Percentiles rank a stretch among this genome's conserved stretches.
phyloP scores from a whole-genome alignment of 257 asterid species.

The Solanum lycopersicoides region DNA sequence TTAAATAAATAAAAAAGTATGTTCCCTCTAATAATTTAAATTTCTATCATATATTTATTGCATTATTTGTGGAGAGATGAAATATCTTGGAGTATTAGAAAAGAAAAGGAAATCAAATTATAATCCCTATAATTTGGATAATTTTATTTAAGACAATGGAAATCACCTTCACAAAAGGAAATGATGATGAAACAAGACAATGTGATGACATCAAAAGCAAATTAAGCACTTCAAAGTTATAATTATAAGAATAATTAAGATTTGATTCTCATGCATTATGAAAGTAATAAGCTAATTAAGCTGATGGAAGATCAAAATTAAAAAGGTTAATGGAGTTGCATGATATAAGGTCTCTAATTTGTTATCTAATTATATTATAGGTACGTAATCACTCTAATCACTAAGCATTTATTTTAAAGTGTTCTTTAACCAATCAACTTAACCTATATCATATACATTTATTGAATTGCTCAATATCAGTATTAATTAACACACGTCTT shows the following conservation, averaged over 20 bases:
- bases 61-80: neutral
- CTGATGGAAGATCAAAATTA: neutral
- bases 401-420: neutral
- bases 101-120: neutral
- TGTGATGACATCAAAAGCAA: neutral
- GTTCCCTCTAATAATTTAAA: neutral
- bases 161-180: neutral
- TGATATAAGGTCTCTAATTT: neutral
- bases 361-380: neutral
- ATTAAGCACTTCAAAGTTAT: neutral
- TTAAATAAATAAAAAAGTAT: neutral
- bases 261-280: neutral
- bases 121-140: neutral
- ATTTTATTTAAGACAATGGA: neutral
- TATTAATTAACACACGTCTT: neutral
- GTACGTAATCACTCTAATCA: neutral
- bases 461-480: neutral
- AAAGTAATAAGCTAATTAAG: neutral
- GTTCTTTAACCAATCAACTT: neutral
- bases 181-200: neutral
- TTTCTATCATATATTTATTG: neutral
- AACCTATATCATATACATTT: neutral
- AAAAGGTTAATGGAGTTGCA: neutral
- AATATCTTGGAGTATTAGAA: neutral
- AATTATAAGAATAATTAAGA: neutral